These are phyloP conservation scores for Cutaneotrichosporon sp. DNA, from an alignment of 1,284 basidiomycete species.

Conservation along the genomic window DNA sequence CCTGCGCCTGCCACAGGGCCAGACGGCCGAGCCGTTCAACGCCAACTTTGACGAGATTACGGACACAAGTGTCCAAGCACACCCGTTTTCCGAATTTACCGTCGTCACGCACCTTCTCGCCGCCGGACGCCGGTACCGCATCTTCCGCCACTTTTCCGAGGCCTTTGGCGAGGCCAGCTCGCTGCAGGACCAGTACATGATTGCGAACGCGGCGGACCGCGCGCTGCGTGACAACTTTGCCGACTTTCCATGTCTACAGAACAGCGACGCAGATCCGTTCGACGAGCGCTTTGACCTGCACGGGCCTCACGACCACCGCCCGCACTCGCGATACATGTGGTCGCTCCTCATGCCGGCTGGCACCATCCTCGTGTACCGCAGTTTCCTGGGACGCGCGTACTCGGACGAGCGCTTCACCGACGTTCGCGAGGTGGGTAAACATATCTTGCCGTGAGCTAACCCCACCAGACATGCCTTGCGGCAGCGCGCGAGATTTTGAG, in stretches of 20 bases:
- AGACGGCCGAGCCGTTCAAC: slow-evolving; percentile 20
- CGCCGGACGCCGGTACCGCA: slow-evolving; percentile 18
- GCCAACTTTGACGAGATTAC: slow-evolving; percentile 20
- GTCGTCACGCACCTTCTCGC: slow-evolving; percentile 14
- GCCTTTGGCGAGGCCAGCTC: slow-evolving; percentile 17
- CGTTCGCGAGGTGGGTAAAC: slow-evolving; percentile 17
- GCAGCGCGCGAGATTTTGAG: slow-evolving; percentile 26
- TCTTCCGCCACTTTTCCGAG: slow-evolving; percentile 23
- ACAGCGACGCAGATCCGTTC: slow-evolving; percentile 13
- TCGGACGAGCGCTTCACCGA: slow-evolving; percentile 25
- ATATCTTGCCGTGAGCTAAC: neutral
- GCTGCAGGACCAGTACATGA: slow-evolving; percentile 19
- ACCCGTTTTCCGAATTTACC: slow-evolving; percentile 14
- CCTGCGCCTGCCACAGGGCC: slow-evolving; percentile 19
- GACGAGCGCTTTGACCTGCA: slow-evolving; percentile 20
- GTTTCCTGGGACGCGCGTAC: slow-evolving; percentile 26
- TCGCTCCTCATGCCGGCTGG: slow-evolving; percentile 16
- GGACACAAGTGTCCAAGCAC: slow-evolving; percentile 11
- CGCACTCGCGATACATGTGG: slow-evolving; percentile 23
- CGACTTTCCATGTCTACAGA: slow-evolving; percentile 15
- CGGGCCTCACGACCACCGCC: slow-evolving; percentile 14
- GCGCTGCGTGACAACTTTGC: slow-evolving; percentile 17
- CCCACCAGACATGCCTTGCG: slow-evolving; percentile 22
- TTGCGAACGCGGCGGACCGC: slow-evolving; percentile 14
- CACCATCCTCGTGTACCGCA: slow-evolving; percentile 20